Evolutionary conservation across 306 rosid species (phyloP), one percentile per base, ranked within the genome.

Genomic region (Styphnolobium japonicum): DNA sequence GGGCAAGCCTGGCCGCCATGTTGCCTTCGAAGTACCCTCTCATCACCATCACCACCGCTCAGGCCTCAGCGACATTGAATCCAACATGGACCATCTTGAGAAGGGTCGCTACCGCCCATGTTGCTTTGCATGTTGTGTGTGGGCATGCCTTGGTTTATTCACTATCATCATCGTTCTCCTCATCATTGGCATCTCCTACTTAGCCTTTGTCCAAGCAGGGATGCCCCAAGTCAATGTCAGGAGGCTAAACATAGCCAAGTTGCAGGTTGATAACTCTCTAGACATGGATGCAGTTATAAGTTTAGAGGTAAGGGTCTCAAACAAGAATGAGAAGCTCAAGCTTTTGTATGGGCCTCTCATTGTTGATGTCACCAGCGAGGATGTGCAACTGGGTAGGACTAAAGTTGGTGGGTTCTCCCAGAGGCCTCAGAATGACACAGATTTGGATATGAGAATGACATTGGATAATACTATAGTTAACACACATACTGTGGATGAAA

Each of bases 321-420:
- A 86, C 79, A 55, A 53, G 67, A 86, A 86, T 1, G 79, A 80
- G 9, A 80, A 71, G 29, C 61, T 67, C 7, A 75, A 22, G 12
- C 72, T 83, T 67, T 22, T 45, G 0, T 86, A 49, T 49, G 70
- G 82, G 5, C 18, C 5, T 19, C n/a, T 80, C 68, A 63, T 18
- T 4, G 18, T 80, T 31, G 51, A 25, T 12, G 80, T 67, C 7
- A 12, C 71, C 3, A 4, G 36, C 8, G 37, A 67, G 37, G 31
- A 69, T 3, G 18, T 80, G 36, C 0, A 34, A 0, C 10, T 83
- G 56, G 87, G 83, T 2, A 42, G 12, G 48, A 46, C 55, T 0
- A 21, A 14, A 56, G 22, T 83, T 46, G 15, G 9, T 0, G 60
- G 29, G 25, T 80, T 83, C 22, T 18, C 62, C 25, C 85, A 86